Evolutionary conservation across 2,329 filamentous ascomycete genomes (phyloP).

Genomic region (Phoma herbarum): DNA sequence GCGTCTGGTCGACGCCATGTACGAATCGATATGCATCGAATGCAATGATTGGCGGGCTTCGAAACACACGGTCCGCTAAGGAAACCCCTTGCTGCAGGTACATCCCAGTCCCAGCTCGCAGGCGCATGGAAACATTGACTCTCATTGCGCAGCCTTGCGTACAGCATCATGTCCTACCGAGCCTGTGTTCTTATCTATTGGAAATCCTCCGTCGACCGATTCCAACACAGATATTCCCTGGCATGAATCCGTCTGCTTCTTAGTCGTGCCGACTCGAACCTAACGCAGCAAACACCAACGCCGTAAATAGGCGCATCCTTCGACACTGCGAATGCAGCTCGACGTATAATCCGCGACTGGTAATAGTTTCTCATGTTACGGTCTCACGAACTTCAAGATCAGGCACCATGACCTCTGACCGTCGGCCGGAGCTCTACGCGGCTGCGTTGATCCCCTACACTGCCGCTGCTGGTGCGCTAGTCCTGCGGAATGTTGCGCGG

Average conservation of each 20-base stretch:
- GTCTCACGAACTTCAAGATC: constrained; percentile 13
- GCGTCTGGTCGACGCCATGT: constrained; percentile 13
- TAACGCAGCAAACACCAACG: constrained; percentile 14
- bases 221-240: constrained; percentile 8
- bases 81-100: constrained; percentile 22
- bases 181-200: constrained; percentile 20
- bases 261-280: constrained; percentile 6
- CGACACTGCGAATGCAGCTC: constrained; percentile 14
- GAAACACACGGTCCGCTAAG: constrained; percentile 11
- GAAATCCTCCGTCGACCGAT: neutral
- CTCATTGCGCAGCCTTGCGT: constrained; percentile 18
- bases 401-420: constrained; percentile 25
- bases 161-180: constrained; percentile 17
- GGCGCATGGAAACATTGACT: constrained; percentile 17
- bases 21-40: constrained; percentile 8
- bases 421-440: constrained; percentile 31
- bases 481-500: constrained; percentile 28
- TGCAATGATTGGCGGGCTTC: constrained; percentile 12
- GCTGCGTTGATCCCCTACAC: constrained; percentile 33
- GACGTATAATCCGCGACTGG: constrained; percentile 18
- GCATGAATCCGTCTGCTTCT: constrained; percentile 4
- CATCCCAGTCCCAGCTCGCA: constrained; percentile 12
- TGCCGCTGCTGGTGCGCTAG: constrained; percentile 30
- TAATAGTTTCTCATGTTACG: constrained; percentile 20
- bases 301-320: constrained; percentile 14